A percentile compares a stretch with the other conserved stretches of the same genome.
phyloP scores from a whole-genome alignment of 1,139 yeast species.

The Pichia sp. region DNA sequence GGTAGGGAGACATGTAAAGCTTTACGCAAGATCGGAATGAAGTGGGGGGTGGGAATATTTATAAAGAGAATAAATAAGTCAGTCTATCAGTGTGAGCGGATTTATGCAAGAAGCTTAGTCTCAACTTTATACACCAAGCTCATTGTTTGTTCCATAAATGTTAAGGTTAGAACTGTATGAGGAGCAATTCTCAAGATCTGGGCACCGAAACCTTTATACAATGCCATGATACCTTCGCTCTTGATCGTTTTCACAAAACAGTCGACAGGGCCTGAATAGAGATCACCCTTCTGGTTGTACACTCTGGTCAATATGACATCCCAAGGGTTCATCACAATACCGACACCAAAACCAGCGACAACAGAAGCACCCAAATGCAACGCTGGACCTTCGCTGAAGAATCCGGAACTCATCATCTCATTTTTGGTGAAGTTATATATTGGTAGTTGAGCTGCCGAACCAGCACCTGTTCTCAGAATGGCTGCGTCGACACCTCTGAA shows the following conservation, averaged over 20 bases:
- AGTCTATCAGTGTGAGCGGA: neutral
- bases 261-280: constrained; percentile 82
- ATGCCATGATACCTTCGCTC: constrained; percentile 80
- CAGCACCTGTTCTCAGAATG: constrained; percentile 87
- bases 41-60: neutral
- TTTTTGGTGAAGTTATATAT: constrained; percentile 76
- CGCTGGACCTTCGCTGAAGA: constrained; percentile 59
- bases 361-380: constrained; percentile 75
- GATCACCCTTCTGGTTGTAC: constrained; percentile 87
- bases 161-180: constrained; percentile 84
- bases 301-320: constrained; percentile 92
- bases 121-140: constrained; percentile 48
- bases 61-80: neutral
- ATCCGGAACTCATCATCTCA: constrained; percentile 44
- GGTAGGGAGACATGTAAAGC: neutral
- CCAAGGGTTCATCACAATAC: constrained; percentile 95
- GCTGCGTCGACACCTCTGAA: constrained; percentile 96
- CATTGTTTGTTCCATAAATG: constrained; percentile 95
- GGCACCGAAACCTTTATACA: constrained; percentile 93
- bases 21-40: neutral
- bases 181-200: constrained; percentile 92
- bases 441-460: constrained; percentile 95
- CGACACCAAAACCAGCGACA: constrained; percentile 85
- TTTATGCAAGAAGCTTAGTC: constrained; percentile 12
- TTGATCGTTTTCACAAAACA: constrained; percentile 78